Evolutionary conservation across 2,329 filamentous ascomycete genomes (phyloP), one percentile per base, ranked within the genome.

Genomic region (Penicillium paneum): DNA sequence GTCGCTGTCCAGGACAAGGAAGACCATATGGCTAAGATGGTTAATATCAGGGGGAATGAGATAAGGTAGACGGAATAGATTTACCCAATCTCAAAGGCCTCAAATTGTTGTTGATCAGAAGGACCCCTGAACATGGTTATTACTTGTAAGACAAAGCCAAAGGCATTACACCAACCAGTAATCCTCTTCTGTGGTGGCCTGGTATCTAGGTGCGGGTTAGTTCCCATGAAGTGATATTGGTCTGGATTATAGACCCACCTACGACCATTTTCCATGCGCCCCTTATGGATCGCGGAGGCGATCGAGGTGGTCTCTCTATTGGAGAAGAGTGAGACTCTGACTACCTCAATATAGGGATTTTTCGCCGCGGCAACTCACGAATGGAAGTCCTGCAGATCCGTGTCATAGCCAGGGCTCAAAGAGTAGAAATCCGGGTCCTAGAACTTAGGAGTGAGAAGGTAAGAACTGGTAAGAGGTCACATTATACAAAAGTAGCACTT

Each of bases 171-270:
- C 58, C 10, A 36, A 60, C 58, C 58, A 61, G 51, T 61, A 61
- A 17, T 61, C 58, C 41, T 61, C 58, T 28, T 61, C 58, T 46
- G 59, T 61, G 6, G 38, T 52, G 15, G 56, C 50, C 39, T 61
- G 58, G 12, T 61, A 61, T 59, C 58, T 61, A 39, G 13, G 11
- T 15, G n/a, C n/a, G n/a, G 2, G 41, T 44, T 28, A 21, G n/a
- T n/a, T 13, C 28, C 53, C 41, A 55, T 32, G 19, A 13, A 21
- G 17, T 4, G n/a, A 31, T 36, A 8, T 38, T 1, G 3, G 15
- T 12, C 75, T 63, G 28, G 17, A 53, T n/a, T 11, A 75, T 63
- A 26, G 7, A 19, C 51, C 38, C 8, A 61, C 58, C 58, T 54
- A 43, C 58, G 56, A 8, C 58, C 58, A 28, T 61, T 61, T 53